Conservation (phyloP, 768 basidiomycete species). For the Suillus subluteus region DNA sequence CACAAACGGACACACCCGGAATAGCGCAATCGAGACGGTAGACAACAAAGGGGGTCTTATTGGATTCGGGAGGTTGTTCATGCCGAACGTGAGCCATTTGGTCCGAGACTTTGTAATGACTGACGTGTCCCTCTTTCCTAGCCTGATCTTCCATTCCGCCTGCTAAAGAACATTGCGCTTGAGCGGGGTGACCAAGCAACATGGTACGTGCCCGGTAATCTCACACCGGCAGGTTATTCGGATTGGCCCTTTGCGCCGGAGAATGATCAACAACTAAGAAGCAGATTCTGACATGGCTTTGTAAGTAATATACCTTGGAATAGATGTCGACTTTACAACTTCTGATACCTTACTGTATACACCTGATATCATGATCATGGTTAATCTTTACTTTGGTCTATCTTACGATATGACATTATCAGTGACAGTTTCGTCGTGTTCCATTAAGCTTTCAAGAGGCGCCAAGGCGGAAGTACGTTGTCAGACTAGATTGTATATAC, state of each 20-base stretch:
- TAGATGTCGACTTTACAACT: background rate
- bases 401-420: background rate
- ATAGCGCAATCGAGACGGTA: constrained; percentile 41
- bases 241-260: constrained; percentile 31
- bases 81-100: constrained; percentile 40
- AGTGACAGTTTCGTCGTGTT: too few relatives aligned
- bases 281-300: background rate
- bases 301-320: background rate
- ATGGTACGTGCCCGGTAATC: constrained; percentile 30
- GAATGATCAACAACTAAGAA: background rate
- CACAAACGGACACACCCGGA: constrained; percentile 48
- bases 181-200: constrained; percentile 21
- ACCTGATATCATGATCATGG: background rate
- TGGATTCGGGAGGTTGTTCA: constrained; percentile 42
- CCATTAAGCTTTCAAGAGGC: too few relatives aligned
- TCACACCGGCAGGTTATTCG: constrained; percentile 31
- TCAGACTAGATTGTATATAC: too few relatives aligned
- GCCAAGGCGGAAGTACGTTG: too few relatives aligned
- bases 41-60: constrained; percentile 37
- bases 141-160: constrained; percentile 38
- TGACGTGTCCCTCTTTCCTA: background rate
- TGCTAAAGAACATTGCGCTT: constrained; percentile 27
- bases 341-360: background rate
- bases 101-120: background rate
- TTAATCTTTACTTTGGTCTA: background rate